Base-by-base conservation (phyloP, 2,329 filamentous ascomycete species). In the Aspergillus sojae region DNA sequence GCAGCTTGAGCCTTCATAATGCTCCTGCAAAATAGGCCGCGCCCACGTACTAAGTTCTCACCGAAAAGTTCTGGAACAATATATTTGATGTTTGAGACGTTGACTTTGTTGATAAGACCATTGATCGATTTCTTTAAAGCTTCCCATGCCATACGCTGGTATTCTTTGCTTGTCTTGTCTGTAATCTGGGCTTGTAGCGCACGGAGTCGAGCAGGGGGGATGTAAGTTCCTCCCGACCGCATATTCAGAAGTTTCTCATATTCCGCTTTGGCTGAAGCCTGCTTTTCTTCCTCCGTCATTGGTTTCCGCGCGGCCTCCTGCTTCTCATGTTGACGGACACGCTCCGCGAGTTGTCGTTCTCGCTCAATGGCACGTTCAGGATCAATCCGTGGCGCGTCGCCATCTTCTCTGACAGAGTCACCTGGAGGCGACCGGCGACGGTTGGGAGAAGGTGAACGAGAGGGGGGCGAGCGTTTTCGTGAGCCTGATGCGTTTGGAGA, bases 1-100 rank as follows among this genome's bases (percentile, higher is more conserved):
- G 94, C 93, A 16, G 94, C 93, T 81, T 99, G 95, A 0, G 95
- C 95, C 82, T 98, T 98, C 93, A 98, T 97, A 74, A 99, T 95
- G 71, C 92, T 94, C 67, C 95, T 88, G 80, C 94, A 97, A 78
- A 98, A 97, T 64, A 99, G 81, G 23, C 95, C 95, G 64, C 95
- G 87, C 7, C 95, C 95, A 62, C 95, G 90, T 46, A 99, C 85
- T 71, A 99, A 80, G 76, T 99, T 99, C 83, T 99, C 95, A 57
- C 89, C 88, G 79, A 99, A 99, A 53, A 99, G 84, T 80, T 99
- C 95, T 1, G 94, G 94, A 28, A 98, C 93, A 66, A 99, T 97
- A 75, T 91, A 87, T 80, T 99, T 98, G 85, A 99, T 98, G 78
- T 99, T 99, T 39, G 91, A 92, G 61, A 94, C 92, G 80, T 98